Base-by-base conservation (phyloP, 2,329 filamentous ascomycete genomes). In the Xylaria sp. region DNA sequence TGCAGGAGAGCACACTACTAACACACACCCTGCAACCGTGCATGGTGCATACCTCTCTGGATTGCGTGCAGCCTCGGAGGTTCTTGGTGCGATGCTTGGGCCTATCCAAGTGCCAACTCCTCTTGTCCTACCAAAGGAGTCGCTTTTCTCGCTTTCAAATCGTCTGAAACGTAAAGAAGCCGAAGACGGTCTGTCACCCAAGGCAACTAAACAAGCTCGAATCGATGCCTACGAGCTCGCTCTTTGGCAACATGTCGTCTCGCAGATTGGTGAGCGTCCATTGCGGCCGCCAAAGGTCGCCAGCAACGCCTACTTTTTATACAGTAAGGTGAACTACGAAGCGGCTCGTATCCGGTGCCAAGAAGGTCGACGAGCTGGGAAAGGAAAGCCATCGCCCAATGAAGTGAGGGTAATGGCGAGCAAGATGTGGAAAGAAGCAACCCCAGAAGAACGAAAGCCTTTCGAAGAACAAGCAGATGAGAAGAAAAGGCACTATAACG, bases 31-130 rank as follows among this genome's bases (percentile, higher is more conserved):
- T 13, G 96, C 97, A 39, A 99, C 96, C 1, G 96, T 99, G 0
- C 96, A 99, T 74, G 96, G 96, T 6, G 97, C 96, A 9, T 99
- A 98, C 78, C 84, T 99, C 3, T 98, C 96, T 1, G 97, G 96
- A 2, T 85, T 99, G 6, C 91, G 96, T 59, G 96, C 92, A 3
- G 96, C 96, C 12, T 91, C 92, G 2, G 94, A 98, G 77, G 88
- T 99, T 2, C 84, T 97, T 46, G 91, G 95, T 64, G 84, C 89
- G 2, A 88, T 98, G 78, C 84, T 96, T 39, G 96, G 96, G 0
- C 91, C 94, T 0, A 94, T 99, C 68, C 83, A 91, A 54, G 84
- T 97, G 12, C 92, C 92, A 0, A 85, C 84, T 3, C 94, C 94
- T 1, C 85, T 99, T 2, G 88, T 98, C 20, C 86, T 89, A 68